These are phyloP conservation scores for Ustilago curta DNA, from an alignment of 1,284 basidiomycete species.

Conservation along the genomic window DNA sequence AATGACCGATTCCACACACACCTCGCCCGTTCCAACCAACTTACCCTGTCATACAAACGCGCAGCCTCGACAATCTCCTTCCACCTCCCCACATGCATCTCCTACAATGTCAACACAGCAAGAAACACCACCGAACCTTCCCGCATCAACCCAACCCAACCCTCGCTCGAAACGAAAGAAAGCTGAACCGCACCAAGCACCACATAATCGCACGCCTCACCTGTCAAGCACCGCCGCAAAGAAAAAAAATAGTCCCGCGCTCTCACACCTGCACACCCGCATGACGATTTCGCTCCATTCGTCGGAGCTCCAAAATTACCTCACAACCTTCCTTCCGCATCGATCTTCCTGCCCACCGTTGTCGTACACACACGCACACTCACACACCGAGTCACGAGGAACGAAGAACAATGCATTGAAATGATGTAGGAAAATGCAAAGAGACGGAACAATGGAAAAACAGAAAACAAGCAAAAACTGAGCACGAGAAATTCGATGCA, in stretches of 20 bases:
- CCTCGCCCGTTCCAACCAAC: too few species aligned
- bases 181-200: too few species aligned
- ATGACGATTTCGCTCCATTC: constrained; percentile 9
- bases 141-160: too few species aligned
- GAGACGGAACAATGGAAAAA: background rate
- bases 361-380: background rate
- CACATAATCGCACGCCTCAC: background rate
- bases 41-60: too few species aligned
- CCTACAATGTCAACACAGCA: too few species aligned
- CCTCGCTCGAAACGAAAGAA: too few species aligned
- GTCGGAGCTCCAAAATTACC: constrained; percentile 21
- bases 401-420: background rate
- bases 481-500: background rate
- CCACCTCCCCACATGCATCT: too few species aligned
- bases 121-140: too few species aligned
- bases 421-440: background rate
- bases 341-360: background rate
- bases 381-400: background rate
- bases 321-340: background rate
- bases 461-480: background rate
- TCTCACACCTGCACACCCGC: background rate
- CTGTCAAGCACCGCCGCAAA: constrained; percentile 7
- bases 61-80: too few species aligned
- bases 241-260: too few species aligned
- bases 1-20: too few species aligned